These are phyloP conservation scores for Hirschioporus abietinus DNA, from an alignment of 768 basidiomycete genomes.

Conservation along the genomic window DNA sequence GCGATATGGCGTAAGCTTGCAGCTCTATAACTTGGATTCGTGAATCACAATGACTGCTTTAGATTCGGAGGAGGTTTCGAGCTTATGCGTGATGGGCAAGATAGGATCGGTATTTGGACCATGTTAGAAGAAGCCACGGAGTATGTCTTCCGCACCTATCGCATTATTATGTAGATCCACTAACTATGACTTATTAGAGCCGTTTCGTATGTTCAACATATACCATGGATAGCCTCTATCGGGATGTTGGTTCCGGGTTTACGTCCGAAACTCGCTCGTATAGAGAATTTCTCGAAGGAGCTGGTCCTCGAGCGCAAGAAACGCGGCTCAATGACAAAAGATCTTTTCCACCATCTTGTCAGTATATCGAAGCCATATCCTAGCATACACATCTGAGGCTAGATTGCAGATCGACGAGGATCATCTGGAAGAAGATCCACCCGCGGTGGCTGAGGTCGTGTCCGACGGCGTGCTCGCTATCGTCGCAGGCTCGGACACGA, in stretches of 20 bases:
- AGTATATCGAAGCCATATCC: conserved; percentile 19
- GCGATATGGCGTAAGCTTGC: conserved; percentile 31
- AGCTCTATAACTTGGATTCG: no score
- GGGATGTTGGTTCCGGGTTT: background rate
- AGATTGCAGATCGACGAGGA: conserved; percentile 35
- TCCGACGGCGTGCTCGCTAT: conserved; percentile 34
- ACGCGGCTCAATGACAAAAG: conserved; percentile 7
- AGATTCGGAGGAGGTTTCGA: conserved; percentile 37
- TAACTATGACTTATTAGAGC: conserved; percentile 28
- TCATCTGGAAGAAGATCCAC: conserved; percentile 23
- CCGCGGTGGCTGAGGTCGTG: conserved; percentile 25
- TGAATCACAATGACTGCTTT: no score
- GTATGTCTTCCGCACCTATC: conserved; percentile 23
- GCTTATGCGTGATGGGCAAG: conserved; percentile 30
- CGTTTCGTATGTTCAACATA: conserved; percentile 38
- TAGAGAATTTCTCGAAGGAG: conserved; percentile 22
- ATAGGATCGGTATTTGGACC: conserved; percentile 38
- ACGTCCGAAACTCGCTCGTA: background rate
- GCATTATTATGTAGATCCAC: no score
- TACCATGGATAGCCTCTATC: conserved; percentile 34
- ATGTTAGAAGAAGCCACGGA: conserved; percentile 38
- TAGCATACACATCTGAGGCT: conserved; percentile 32
- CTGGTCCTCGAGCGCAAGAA: conserved; percentile 4
- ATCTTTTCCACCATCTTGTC: conserved; percentile 42
- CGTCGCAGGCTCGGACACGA: conserved; percentile 46